Base-by-base conservation (phyloP, 2,329 filamentous ascomycete genomes). In the Mycogone perniciosa region DNA sequence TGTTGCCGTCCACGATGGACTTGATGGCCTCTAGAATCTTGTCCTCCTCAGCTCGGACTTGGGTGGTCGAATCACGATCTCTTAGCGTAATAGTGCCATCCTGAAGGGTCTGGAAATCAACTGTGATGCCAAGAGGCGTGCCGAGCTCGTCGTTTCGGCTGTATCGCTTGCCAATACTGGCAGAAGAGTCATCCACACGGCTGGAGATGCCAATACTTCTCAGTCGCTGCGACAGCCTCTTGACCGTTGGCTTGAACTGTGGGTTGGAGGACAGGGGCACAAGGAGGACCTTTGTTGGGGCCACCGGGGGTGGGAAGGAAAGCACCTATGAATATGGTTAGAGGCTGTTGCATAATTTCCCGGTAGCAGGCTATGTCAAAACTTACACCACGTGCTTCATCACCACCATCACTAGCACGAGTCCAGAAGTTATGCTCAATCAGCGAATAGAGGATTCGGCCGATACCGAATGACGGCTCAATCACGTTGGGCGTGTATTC, bases 361-460 rank as follows among this genome's bases (percentile, higher is more conserved):
- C 27, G 30, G 7, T 10, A 2, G 26, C 2, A 27, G 26, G 6
- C 33, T 9, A 5, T 7, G 6, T 31, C 26, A 29, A 2, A 51
- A 82, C 86, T 79, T 84, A 92, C 89, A 71, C 87, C 86, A 67
- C 91, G 88, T 48, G 89, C 85, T 68, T 93, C 90, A 45, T 73
- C 81, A 48, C 69, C 85, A 46, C 83, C 68, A 7, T 72, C 80
- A 53, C 67, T 76, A 49, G 67, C 77, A 57, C 93, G 87, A 48
- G 85, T 89, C 92, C 93, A 99, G 80, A 91, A 99, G 67, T 81
- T 84, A 72, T 99, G 93, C 75, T 99, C 93, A 65, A 95, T 87
- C 62, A 99, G 75, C 54, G 87, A 85, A 76, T 96, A 97, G 52
- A 97, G 76, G 56, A 97, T 96, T 61, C 92, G 84, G 54, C 92